phyloP scores from a whole-genome alignment of 495 filamentous ascomycete genomes.

The Extremus antarcticus region DNA sequence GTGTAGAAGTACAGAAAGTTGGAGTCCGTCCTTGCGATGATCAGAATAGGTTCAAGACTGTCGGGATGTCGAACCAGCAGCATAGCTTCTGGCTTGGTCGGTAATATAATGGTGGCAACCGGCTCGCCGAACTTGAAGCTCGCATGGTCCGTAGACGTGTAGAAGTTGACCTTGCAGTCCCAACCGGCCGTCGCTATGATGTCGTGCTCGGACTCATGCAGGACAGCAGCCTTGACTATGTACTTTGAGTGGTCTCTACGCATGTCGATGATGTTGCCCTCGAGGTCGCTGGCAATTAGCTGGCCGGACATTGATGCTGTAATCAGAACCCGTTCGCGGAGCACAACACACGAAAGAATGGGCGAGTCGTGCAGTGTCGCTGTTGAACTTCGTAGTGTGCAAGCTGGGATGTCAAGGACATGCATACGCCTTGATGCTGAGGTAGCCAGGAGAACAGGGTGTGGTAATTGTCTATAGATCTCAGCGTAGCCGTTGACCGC shows the following conservation, averaged over 20 bases:
- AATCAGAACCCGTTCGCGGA: constrained; percentile 32
- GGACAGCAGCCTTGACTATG: constrained; percentile 42
- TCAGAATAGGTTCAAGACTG: constrained; percentile 36
- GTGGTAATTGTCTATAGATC: background rate
- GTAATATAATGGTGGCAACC: constrained; percentile 39
- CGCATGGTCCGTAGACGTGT: constrained; percentile 30
- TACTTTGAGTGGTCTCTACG: constrained; percentile 55
- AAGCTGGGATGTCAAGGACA: constrained; percentile 31
- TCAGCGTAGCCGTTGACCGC: background rate
- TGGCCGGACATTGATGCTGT: constrained; percentile 56
- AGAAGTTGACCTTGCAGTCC: constrained; percentile 50
- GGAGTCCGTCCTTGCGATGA: constrained; percentile 51
- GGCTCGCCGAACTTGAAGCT: constrained; percentile 25
- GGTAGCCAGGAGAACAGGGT: constrained; percentile 28
- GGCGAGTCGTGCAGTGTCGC: constrained; percentile 47
- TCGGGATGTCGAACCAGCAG: constrained; percentile 43
- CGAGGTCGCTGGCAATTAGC: constrained; percentile 36
- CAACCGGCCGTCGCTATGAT: constrained; percentile 57
- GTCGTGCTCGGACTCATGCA: constrained; percentile 10
- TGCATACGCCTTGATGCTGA: constrained; percentile 45
- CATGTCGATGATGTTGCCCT: constrained; percentile 33
- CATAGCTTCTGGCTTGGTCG: constrained; percentile 52
- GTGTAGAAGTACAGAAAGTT: constrained; percentile 51
- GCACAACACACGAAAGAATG: constrained; percentile 40
- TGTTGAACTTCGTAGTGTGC: constrained; percentile 23